Evolutionary conservation across 306 rosid genomes (phyloP).

Genomic region (Ormosia semicastrata): DNA sequence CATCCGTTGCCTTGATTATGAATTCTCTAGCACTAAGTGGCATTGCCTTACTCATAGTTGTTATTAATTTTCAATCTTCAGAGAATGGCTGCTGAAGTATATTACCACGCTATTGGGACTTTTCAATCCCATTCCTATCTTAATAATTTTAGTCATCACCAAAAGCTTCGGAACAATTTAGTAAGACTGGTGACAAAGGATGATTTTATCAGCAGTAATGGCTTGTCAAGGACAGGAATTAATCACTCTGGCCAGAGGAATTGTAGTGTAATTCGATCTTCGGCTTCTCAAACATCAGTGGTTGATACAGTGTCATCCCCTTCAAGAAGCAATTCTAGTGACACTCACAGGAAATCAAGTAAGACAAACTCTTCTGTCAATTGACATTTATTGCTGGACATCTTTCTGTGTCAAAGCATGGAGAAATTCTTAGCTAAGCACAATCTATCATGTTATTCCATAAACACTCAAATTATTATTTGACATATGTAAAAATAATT

Average conservation of each 20-base stretch:
- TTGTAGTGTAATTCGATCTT: conserved; percentile 48
- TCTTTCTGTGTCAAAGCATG: not conserved
- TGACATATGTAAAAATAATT: no score
- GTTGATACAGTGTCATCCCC: conserved; percentile 66
- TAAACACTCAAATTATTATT: no score
- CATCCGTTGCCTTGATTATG: not conserved
- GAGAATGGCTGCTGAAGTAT: conserved; percentile 84
- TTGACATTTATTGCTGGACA: not conserved
- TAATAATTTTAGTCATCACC: conserved; percentile 29
- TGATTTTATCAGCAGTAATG: conserved; percentile 45
- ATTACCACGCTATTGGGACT: conserved; percentile 58
- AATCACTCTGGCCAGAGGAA: conserved; percentile 27
- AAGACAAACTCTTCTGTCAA: conserved; percentile 19
- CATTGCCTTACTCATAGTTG: not conserved
- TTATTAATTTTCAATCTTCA: conserved; percentile 41
- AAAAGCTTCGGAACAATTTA: conserved; percentile 36
- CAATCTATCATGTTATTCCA: no score
- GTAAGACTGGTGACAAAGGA: conserved; percentile 47
- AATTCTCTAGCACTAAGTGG: not conserved
- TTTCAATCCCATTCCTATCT: conserved; percentile 39
- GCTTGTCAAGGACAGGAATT: conserved; percentile 45
- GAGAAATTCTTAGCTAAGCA: no score
- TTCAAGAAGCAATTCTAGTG: conserved; percentile 50
- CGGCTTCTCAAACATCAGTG: conserved; percentile 66
- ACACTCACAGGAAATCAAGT: conserved; percentile 78